A percentile compares a stretch with the other conserved stretches of the same genome.
phyloP scores from a whole-genome alignment of 768 basidiomycete species.

The Collybiopsis confluens region DNA sequence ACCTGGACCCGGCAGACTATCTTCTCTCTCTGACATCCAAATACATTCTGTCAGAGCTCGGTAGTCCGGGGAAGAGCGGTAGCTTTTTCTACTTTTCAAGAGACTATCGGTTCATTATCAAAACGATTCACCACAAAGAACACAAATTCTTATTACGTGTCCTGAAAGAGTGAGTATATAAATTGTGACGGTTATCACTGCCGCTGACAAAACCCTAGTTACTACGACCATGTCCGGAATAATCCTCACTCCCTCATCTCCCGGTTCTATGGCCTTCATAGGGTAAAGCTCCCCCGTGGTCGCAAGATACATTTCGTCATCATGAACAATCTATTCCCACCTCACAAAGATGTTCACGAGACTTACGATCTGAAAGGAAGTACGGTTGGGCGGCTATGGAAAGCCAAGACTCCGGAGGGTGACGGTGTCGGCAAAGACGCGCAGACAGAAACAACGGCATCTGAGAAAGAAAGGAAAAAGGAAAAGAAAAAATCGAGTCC shows the following conservation, averaged over 20 bases:
- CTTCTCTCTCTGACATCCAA: slow-evolving; percentile 93
- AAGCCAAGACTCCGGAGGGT: neutral
- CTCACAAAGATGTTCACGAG: slow-evolving; percentile 96
- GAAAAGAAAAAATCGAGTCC: slow-evolving; percentile 77
- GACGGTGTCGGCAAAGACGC: neutral
- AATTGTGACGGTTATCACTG: no score
- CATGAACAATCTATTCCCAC: slow-evolving; percentile 99
- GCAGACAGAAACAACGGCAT: neutral
- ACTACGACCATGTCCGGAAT: slow-evolving; percentile 78
- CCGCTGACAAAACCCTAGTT: no score
- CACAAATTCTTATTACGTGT: slow-evolving; percentile 90
- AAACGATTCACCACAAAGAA: slow-evolving; percentile 92
- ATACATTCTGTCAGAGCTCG: slow-evolving; percentile 96
- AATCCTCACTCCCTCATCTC: slow-evolving; percentile 95
- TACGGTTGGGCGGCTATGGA: slow-evolving; percentile 70
- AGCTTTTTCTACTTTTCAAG: slow-evolving; percentile 99
- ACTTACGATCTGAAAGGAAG: slow-evolving; percentile 97
- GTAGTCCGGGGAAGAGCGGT: slow-evolving; percentile 96
- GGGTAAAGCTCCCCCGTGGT: slow-evolving; percentile 93
- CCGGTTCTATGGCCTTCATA: slow-evolving; percentile 94
- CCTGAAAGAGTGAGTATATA: slow-evolving; percentile 52
- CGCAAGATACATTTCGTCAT: slow-evolving; percentile 98
- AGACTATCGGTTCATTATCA: slow-evolving; percentile 99
- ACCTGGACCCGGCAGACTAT: slow-evolving; percentile 96
- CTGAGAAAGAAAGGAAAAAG: slow-evolving; percentile 49